Evolutionary conservation across 352 stramenopile species (phyloP), one percentile per base, ranked within the genome.

Genomic region (Phytophthora pinifolia): DNA sequence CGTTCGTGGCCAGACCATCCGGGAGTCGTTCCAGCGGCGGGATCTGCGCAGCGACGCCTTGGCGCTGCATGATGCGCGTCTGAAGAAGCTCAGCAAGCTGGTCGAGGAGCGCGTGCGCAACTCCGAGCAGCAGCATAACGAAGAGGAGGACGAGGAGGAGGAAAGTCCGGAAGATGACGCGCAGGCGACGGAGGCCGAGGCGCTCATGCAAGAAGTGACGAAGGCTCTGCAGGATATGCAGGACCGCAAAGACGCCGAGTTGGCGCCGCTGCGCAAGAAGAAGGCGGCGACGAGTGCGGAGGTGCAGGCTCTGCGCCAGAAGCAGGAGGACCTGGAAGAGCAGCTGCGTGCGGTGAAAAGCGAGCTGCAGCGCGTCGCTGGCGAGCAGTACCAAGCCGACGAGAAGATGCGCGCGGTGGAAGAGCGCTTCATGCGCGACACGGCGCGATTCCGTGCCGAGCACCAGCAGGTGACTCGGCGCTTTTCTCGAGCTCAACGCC

Each of bases 21-120:
- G 81, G 2, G 79, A 92, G 20, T 87, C 79, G 27, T 94, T 94
- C 59, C 70, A 86, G 57, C 70, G 83, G 14, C 73, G 83, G 1
- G 83, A 94, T 46, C 66, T 94, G 27, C 77, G 83, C 12, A 89
- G 78, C 38, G 83, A 93, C 20, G 74, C 80, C 9, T 45, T 93
- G 18, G 34, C 33, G 12, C 41, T 91, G 37, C 79, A 89, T 54
- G 64, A 81, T 31, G 39, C 37, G 18, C 68, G 75, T 0, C 64
- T 87, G 13, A 51, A 64, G 30, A 75, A 66, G 20, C 57, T 87
- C 8, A 56, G 57, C 2, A 39, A 76, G 37, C 52, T 87, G 14
- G 72, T 83, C 7, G 43, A 74, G 15, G 62, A 78, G 12, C 69
- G 64, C 13, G 49, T 81, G 9, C 62, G 54, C 22, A 70, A 59